Evolutionary conservation across 352 stramenopile species (phyloP).

Genomic region (Phytopythium chamaehyphon): DNA sequence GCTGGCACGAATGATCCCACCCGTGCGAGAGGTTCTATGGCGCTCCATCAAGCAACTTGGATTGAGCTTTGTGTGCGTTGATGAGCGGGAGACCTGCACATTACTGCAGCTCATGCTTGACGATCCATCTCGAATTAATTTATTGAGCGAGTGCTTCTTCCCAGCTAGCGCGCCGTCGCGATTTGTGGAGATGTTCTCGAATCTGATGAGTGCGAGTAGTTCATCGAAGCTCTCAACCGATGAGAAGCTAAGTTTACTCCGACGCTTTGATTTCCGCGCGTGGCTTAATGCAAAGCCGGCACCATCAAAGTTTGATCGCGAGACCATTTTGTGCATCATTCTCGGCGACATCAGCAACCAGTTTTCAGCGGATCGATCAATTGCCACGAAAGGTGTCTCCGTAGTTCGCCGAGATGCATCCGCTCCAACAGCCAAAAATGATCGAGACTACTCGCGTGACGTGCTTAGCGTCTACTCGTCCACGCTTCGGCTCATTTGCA

Average conservation of each 20-base stretch:
- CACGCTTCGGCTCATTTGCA: slow-evolving; percentile 64
- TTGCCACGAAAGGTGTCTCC: not conserved
- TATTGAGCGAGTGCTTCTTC: slow-evolving; percentile 82
- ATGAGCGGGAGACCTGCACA: slow-evolving; percentile 78
- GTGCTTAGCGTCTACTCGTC: slow-evolving; percentile 73
- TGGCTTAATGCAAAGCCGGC: slow-evolving; percentile 62
- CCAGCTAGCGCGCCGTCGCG: slow-evolving; percentile 59
- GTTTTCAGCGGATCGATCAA: slow-evolving; percentile 40
- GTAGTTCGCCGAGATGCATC: not conserved
- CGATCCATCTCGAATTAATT: slow-evolving; percentile 70
- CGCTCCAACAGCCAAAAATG: slow-evolving; percentile 1
- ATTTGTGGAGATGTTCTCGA: slow-evolving; percentile 88
- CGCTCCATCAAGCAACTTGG: slow-evolving; percentile 80
- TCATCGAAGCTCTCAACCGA: slow-evolving; percentile 64
- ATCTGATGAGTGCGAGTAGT: slow-evolving; percentile 71
- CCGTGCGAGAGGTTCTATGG: slow-evolving; percentile 80
- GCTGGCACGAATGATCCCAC: slow-evolving; percentile 72
- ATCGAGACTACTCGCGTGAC: slow-evolving; percentile 29
- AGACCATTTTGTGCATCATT: slow-evolving; percentile 78
- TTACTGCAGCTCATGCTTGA: slow-evolving; percentile 84
- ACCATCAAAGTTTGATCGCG: slow-evolving; percentile 76
- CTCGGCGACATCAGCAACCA: slow-evolving; percentile 61
- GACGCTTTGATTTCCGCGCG: slow-evolving; percentile 69
- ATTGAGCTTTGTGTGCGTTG: slow-evolving; percentile 71
- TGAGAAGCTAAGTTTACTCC: slow-evolving; percentile 67